Conservation (phyloP, 352 stramenopile genomes). For the Phytopythium vexans region DNA sequence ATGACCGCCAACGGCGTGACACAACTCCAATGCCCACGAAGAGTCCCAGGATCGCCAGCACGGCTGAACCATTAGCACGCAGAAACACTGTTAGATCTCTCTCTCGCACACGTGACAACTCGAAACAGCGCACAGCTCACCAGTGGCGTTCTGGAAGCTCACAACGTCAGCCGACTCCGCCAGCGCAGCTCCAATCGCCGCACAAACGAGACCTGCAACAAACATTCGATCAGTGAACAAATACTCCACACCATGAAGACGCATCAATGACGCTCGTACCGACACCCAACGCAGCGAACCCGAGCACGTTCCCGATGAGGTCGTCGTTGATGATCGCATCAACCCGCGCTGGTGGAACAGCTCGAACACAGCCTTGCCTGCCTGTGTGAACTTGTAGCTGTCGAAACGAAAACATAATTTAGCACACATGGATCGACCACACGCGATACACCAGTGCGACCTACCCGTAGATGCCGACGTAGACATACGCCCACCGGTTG, state of each 20-base stretch:
- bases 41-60: slow-evolving; percentile 83
- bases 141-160: slow-evolving; percentile 63
- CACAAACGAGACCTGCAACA: slow-evolving; percentile 64
- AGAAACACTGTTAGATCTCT: no score
- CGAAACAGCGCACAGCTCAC: slow-evolving; percentile 13
- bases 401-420: slow-evolving; percentile 13
- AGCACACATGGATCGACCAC: not conserved
- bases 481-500: slow-evolving; percentile 94
- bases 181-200: slow-evolving; percentile 48
- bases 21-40: slow-evolving; percentile 84
- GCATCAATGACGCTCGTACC: slow-evolving; percentile 29
- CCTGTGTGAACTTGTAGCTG: slow-evolving; percentile 92
- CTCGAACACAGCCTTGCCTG: slow-evolving; percentile 90
- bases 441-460: not conserved
- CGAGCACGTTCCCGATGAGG: slow-evolving; percentile 90
- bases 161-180: slow-evolving; percentile 48
- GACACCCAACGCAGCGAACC: slow-evolving; percentile 87
- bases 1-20: slow-evolving; percentile 91
- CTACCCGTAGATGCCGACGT: slow-evolving; percentile 89
- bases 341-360: slow-evolving; percentile 93
- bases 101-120: not conserved
- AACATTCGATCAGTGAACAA: not conserved
- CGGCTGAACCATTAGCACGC: slow-evolving; percentile 17
- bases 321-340: slow-evolving; percentile 96
- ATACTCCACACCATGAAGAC: not conserved